Conservation (phyloP, 148 eudicot genomes). For the Nyssa sinensis region DNA sequence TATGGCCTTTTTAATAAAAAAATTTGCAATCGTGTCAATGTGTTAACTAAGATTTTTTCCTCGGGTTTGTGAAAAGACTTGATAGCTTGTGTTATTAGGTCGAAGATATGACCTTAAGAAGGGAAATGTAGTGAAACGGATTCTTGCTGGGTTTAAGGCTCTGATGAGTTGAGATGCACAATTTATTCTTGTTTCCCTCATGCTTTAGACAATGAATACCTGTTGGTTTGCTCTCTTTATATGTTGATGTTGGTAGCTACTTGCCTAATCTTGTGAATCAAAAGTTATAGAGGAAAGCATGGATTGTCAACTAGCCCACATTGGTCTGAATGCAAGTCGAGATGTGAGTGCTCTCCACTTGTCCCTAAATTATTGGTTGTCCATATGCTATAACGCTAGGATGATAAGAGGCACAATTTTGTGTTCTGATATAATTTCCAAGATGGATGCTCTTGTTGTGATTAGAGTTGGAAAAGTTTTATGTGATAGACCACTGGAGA, state of each 20-base stretch:
- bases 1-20: too few relatives aligned
- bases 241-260: constrained; percentile 52
- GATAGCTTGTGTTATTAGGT: too few relatives aligned
- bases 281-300: constrained; percentile 92
- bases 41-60: too few relatives aligned
- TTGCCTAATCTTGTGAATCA: constrained; percentile 79
- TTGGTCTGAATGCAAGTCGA: constrained; percentile 79
- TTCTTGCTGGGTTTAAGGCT: not conserved
- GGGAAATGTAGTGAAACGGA: too few relatives aligned
- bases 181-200: too few relatives aligned
- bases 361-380: not conserved
- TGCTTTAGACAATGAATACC: not conserved
- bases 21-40: too few relatives aligned
- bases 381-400: not conserved
- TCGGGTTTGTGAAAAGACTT: too few relatives aligned
- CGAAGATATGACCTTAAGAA: too few relatives aligned
- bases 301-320: constrained; percentile 70
- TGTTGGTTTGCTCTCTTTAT: not conserved
- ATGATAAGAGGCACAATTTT: not conserved
- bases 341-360: constrained; percentile 56
- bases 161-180: too few relatives aligned
- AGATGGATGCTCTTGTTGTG: not conserved
- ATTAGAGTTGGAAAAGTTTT: not conserved
- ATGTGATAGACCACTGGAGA: not conserved
- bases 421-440: not conserved